These are phyloP conservation scores for Lecanicillium sp. DNA, from an alignment of 2,329 filamentous ascomycete species.

Conservation along the genomic window DNA sequence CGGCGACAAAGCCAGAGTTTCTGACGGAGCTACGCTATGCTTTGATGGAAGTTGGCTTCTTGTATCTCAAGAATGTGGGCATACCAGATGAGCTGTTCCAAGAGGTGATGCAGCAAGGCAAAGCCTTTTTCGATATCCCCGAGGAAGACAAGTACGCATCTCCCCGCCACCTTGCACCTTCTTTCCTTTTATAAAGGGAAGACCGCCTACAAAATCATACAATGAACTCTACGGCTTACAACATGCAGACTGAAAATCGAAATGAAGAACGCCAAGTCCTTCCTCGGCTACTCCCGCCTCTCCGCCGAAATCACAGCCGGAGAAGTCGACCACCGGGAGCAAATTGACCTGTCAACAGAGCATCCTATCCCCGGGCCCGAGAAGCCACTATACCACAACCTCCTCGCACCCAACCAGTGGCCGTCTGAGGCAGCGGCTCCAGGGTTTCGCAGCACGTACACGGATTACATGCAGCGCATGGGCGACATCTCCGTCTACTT, in stretches of 20 bases:
- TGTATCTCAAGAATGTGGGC: conserved; percentile 76
- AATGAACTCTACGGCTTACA: background rate
- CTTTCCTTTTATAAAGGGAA: no score
- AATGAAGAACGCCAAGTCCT: conserved; percentile 67
- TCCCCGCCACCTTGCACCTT: conserved; percentile 1
- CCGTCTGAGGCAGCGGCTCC: conserved; percentile 57
- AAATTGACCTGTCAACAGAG: conserved; percentile 78
- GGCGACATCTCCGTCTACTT: conserved; percentile 63
- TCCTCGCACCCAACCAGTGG: conserved; percentile 76
- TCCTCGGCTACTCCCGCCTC: conserved; percentile 61
- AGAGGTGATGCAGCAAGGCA: conserved; percentile 59
- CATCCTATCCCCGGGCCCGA: conserved; percentile 55
- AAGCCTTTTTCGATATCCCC: conserved; percentile 70
- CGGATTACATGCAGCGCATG: conserved; percentile 73
- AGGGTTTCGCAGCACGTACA: conserved; percentile 58
- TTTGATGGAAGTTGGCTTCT: conserved; percentile 78
- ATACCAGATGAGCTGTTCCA: conserved; percentile 58
- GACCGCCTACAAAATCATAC: background rate
- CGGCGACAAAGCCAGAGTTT: conserved; percentile 63
- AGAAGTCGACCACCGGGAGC: conserved; percentile 71
- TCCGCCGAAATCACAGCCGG: conserved; percentile 66
- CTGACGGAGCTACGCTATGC: conserved; percentile 64
- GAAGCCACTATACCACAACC: conserved; percentile 65
- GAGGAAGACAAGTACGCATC: conserved; percentile 60
- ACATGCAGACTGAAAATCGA: conserved; percentile 51